Evolutionary conservation across 352 stramenopile species (phyloP), one percentile per base, ranked within the genome.

Genomic region (Phytophthora hibernalis): DNA sequence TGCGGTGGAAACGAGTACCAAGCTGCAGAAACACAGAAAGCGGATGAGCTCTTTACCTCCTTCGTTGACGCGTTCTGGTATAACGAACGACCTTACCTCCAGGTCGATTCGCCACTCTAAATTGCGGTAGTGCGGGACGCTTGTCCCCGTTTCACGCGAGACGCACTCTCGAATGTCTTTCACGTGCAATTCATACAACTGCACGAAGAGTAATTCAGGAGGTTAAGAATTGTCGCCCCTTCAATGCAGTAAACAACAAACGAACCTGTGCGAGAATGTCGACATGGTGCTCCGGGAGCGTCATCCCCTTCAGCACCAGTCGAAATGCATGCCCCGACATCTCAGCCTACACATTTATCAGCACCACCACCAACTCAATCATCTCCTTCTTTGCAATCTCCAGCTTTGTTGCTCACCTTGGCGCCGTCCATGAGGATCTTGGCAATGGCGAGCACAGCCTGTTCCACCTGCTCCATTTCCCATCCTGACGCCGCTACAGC

Each of bases 31-130:
- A 13, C 20, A 8, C 11, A 67, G 2, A 22, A 55, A 20, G 1
- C 21, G 15, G 8, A 33, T 59, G 45, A 53, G 35, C 13, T 12
- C 12, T 5, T n/a, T 15, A 18, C 35, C 28, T 33, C 28, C 28
- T 13, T 28, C 24, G 28, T 31, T 31, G 26, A 31, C 26, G 26
- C 26, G 1, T 7, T 10, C 4, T 5, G 6, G 26, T 10, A 10
- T 31, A 7, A 31, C 20, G 8, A 30, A 15, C 18, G n/a, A 24
- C 2, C 10, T 51, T 48, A 93, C 86, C 81, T 95, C 86, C 15
- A 95, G 62, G 52, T 95, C 86, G 44, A 95, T 80, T n/a, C 86
- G 81, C 86, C 86, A 95, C 57, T 92, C 81, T 45, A 95, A 70
- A 22, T 78, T 82, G 15, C 67, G 76, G 54, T 92, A 95, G 21